A percentile compares a stretch with the other conserved stretches of the same genome.
These are phyloP conservation scores for Cladochytrium replicatum DNA, from an alignment of 192 early-diverging fungal genomes.

Conservation along the genomic window DNA sequence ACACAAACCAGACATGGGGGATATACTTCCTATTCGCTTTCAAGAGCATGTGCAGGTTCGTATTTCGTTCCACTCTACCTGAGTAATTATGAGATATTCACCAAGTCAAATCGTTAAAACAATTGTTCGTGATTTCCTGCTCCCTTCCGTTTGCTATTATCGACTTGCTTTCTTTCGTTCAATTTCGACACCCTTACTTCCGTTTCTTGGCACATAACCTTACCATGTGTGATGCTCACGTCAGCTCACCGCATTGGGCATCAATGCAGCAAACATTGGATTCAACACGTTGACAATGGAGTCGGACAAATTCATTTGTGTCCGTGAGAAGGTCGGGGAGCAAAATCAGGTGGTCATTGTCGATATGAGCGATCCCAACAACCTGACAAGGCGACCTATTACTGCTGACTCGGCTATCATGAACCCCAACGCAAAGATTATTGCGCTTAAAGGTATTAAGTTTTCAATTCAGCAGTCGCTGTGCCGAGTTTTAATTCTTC, in stretches of 20 bases:
- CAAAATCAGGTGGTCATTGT: constrained; percentile 90
- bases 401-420: constrained; percentile 97
- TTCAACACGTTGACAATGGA: constrained; percentile 98
- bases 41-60: constrained; percentile 98
- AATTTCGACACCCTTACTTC: no score
- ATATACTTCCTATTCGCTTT: constrained; percentile 82
- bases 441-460: constrained; percentile 87
- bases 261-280: constrained; percentile 86
- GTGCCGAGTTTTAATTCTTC: no score
- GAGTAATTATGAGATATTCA: no score
- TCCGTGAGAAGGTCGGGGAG: constrained; percentile 80
- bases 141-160: no score
- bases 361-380: constrained; percentile 77
- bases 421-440: constrained; percentile 87
- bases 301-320: constrained; percentile 96
- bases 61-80: no score
- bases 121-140: no score
- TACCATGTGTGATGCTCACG: no score
- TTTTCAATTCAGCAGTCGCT: no score
- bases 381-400: constrained; percentile 81
- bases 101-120: no score
- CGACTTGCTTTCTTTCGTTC: no score
- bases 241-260: constrained; percentile 84
- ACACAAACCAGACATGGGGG: constrained; percentile 56
- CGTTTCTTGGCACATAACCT: no score